Base-by-base conservation (phyloP, 2,329 filamentous ascomycete genomes). In the Clarireedia homoeocarpa region DNA sequence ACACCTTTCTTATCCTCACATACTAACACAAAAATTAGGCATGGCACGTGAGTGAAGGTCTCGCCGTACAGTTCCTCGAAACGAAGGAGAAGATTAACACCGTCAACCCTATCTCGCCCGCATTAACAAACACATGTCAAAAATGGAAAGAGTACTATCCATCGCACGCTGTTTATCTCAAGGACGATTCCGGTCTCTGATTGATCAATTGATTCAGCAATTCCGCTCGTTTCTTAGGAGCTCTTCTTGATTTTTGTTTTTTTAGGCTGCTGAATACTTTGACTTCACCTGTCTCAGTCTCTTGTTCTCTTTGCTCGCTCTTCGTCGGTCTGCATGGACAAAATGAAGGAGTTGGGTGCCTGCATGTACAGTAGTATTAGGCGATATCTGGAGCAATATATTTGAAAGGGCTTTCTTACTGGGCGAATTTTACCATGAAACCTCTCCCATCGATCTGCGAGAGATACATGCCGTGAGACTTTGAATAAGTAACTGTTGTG, bases 141-240 rank as follows among this genome's bases (percentile, higher is more conserved):
- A 57, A 59, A 23, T 67, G 64, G 65, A 47, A 58, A 39, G 49
- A 23, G 2, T 68, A 63, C 53, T 56, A 53, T 7, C 38, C 51
- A 7, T 54, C 55, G 15, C 48, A 60, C 24, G 17, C 58, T 7
- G 12, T 58, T 15, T 66, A 53, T 48, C 2, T 36, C 4, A 61
- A 67, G 47, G 60, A 64, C 23, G 65, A 67, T 52, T 67, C 65
- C 48, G 66, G 66, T 53, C 62, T 67, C 23, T 67, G 58, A 58
- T 14, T 26, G 23, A 5, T 20, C 12, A 23, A 12, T 40, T 30
- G 27, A 30, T 30, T 30, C 7, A 10, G 27, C 27, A 10, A 10
- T 30, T 30, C 27, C 6, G 1, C 27, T 12, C 27, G 30, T 34
- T 34, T 34, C 30, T 34, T 34, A 14, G 3, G 10, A 34, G 30